Conservation (phyloP, 2,329 filamentous ascomycete genomes). For the Neofusicoccum sp. region DNA sequence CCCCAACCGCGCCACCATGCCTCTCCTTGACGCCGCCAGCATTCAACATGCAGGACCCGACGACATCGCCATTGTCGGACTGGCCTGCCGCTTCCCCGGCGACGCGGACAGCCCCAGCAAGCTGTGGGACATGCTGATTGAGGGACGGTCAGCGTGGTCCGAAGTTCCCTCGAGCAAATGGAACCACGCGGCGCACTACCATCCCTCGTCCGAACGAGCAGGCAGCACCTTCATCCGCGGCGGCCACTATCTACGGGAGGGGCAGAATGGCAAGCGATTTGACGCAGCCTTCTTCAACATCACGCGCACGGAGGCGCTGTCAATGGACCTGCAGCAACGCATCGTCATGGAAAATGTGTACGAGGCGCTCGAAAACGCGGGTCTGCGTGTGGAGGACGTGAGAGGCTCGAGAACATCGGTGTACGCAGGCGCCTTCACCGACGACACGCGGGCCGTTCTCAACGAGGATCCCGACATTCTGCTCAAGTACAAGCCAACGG, state of each 20-base stretch:
- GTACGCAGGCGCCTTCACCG: constrained; percentile 14
- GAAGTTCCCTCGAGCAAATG: constrained; percentile 32
- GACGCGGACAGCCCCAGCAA: constrained; percentile 29
- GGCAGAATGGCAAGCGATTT: constrained; percentile 18
- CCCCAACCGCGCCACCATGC: not conserved
- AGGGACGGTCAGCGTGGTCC: not conserved
- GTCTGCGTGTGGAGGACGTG: constrained; percentile 11
- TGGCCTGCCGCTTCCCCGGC: constrained; percentile 35
- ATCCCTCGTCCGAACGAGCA: constrained; percentile 1
- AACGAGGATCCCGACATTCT: constrained; percentile 9
- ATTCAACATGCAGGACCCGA: not conserved
- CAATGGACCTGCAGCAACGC: constrained; percentile 25
- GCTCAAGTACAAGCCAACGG: constrained; percentile 6
- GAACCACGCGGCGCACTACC: constrained; percentile 30
- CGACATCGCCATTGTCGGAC: constrained; percentile 42
- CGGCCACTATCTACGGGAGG: constrained; percentile 24
- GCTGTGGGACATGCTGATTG: constrained; percentile 30
- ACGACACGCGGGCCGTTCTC: constrained; percentile 17
- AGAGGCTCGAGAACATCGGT: constrained; percentile 19
- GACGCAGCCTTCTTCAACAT: constrained; percentile 28
- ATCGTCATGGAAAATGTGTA: constrained; percentile 26
- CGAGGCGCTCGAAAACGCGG: constrained; percentile 22
- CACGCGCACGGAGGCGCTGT: constrained; percentile 18
- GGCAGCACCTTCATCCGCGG: not conserved
- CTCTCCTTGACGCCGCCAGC: not conserved